These are phyloP conservation scores for Camellia oleifera DNA, from an alignment of 179 eudicot species.

Conservation along the genomic window DNA sequence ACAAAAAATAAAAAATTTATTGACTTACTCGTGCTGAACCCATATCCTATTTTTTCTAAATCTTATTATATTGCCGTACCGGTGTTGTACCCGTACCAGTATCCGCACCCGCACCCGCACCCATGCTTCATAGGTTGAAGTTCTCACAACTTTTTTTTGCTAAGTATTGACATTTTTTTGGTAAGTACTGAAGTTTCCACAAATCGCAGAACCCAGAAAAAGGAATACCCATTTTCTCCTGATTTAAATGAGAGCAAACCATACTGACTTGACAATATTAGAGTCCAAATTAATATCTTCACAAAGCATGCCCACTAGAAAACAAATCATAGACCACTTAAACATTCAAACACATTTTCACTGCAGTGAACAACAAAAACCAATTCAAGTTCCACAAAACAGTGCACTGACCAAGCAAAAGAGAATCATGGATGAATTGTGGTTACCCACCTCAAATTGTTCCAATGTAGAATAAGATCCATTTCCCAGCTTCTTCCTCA, in stretches of 20 bases:
- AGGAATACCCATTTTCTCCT: neutral
- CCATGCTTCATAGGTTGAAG: too few relatives aligned
- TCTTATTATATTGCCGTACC: too few relatives aligned
- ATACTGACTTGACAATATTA: neutral
- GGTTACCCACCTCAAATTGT: constrained; percentile 77
- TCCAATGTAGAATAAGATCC: constrained; percentile 68
- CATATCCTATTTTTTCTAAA: too few relatives aligned
- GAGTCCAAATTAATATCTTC: neutral
- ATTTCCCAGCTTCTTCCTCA: constrained; percentile 73
- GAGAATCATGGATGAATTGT: constrained; percentile 8
- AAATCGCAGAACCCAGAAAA: neutral
- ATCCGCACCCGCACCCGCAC: too few relatives aligned
- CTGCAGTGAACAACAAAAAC: neutral
- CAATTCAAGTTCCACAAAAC: neutral
- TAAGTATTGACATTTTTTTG: too few relatives aligned
- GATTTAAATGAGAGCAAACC: neutral
- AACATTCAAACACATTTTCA: neutral
- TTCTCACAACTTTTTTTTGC: too few relatives aligned
- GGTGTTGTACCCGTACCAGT: too few relatives aligned
- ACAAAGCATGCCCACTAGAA: neutral
- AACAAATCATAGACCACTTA: neutral
- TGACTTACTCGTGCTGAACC: too few relatives aligned
- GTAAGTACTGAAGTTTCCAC: neutral
- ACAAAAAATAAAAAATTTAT: too few relatives aligned
- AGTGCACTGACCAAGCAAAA: neutral